Evolutionary conservation across 805 yeast genomes (phyloP).

Genomic region (Cyberlindnera bimundalis): DNA sequence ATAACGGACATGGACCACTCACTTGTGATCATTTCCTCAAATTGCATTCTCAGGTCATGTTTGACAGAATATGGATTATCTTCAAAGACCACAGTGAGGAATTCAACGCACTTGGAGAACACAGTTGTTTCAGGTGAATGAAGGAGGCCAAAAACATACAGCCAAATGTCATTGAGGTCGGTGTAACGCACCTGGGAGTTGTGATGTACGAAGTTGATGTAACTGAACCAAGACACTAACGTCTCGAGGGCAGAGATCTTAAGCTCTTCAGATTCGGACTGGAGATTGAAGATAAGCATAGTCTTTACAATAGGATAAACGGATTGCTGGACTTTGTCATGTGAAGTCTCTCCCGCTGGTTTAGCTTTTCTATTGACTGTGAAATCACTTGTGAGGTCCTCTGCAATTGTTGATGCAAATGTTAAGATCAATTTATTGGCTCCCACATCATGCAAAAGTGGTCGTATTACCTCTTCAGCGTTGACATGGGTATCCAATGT

Average conservation of each 20-base stretch:
- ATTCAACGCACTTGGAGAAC: slow-evolving; percentile 11
- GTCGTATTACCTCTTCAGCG: slow-evolving; percentile 12
- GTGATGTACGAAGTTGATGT: slow-evolving; percentile 35
- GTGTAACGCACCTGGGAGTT: slow-evolving; percentile 21
- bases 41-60: slow-evolving; percentile 17
- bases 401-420: slow-evolving; percentile 46
- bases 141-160: slow-evolving; percentile 13
- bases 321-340: slow-evolving; percentile 34
- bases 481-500: slow-evolving; percentile 5
- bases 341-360: slow-evolving; percentile 31
- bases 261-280: slow-evolving; percentile 11
- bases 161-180: slow-evolving; percentile 23
- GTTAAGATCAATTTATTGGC: slow-evolving; percentile 23
- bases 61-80: slow-evolving; percentile 27
- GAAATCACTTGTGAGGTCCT: slow-evolving; percentile 42
- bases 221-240: slow-evolving; percentile 35
- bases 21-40: slow-evolving; percentile 35
- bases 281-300: slow-evolving; percentile 14
- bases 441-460: slow-evolving; percentile 3
- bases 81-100: slow-evolving; percentile 26
- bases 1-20: slow-evolving; percentile 45
- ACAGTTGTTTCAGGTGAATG: slow-evolving; percentile 15
- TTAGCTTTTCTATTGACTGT: slow-evolving; percentile 2
- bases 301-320: slow-evolving; percentile 33
- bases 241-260: slow-evolving; percentile 29